phyloP scores from a whole-genome alignment of 331 rosid genomes.

The Dryas integrifolia region DNA sequence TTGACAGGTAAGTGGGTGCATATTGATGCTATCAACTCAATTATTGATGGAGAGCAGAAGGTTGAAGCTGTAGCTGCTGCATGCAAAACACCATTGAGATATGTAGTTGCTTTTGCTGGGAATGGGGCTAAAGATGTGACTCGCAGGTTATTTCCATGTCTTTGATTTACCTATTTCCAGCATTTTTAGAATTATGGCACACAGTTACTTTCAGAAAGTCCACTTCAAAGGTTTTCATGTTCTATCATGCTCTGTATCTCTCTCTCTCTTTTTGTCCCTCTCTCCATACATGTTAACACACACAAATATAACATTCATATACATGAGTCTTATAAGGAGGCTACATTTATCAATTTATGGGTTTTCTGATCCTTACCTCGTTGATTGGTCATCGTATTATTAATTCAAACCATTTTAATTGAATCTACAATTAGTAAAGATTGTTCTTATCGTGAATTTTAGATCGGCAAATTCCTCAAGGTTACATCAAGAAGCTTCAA shows the following conservation, averaged over 20 bases:
- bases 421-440: too few species aligned
- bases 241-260: background rate
- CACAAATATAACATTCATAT: too few species aligned
- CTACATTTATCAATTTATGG: too few species aligned
- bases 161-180: constrained; percentile 7
- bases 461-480: too few species aligned
- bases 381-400: too few species aligned
- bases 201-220: background rate
- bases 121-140: constrained; percentile 97
- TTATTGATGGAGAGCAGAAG: constrained; percentile 82
- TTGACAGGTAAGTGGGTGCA: constrained; percentile 97
- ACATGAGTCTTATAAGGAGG: too few species aligned
- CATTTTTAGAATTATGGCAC: constrained; percentile 9
- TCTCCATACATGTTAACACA: too few species aligned
- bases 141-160: constrained; percentile 62
- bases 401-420: too few species aligned
- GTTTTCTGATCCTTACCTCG: too few species aligned
- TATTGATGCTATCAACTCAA: constrained; percentile 71
- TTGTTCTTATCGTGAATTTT: too few species aligned
- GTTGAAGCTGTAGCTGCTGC: constrained; percentile 86
- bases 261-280: too few species aligned
- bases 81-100: constrained; percentile 81
- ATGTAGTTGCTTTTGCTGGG: constrained; percentile 92
- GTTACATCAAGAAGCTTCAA: too few species aligned
- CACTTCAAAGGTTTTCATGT: constrained; percentile 2